Conservation (phyloP, 2,329 filamentous ascomycete genomes). For the Tricladium varicosporioides region DNA sequence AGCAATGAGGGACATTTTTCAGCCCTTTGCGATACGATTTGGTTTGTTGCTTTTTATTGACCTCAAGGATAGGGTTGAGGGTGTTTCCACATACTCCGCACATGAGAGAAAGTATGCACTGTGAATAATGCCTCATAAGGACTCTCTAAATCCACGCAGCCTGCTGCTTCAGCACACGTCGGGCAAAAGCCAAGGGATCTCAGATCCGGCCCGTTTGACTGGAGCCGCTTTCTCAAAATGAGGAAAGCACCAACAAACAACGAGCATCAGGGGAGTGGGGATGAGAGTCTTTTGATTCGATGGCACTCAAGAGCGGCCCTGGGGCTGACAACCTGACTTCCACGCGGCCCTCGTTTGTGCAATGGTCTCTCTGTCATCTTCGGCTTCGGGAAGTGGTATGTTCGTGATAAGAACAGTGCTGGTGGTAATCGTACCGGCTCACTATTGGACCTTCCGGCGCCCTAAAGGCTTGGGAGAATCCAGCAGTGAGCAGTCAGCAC, state of each 20-base stretch:
- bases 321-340: background rate
- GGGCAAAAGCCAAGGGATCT: background rate
- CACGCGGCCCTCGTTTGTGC: background rate
- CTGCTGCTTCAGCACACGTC: constrained; percentile 6
- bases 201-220: background rate
- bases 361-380: background rate
- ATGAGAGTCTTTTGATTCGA: background rate
- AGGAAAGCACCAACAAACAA: background rate
- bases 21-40: background rate
- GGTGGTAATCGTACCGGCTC: background rate
- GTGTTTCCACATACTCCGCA: background rate
- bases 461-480: background rate
- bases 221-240: background rate
- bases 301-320: background rate
- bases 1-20: constrained; percentile 9
- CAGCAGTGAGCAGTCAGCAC: background rate
- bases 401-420: background rate
- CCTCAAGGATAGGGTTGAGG: no score
- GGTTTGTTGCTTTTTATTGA: background rate
- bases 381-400: background rate
- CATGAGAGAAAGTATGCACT: background rate
- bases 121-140: constrained; percentile 1
- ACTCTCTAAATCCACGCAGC: background rate
- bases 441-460: background rate
- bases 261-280: background rate